These are phyloP conservation scores for Trametes meyenii DNA, from an alignment of 768 basidiomycete species.

Conservation along the genomic window DNA sequence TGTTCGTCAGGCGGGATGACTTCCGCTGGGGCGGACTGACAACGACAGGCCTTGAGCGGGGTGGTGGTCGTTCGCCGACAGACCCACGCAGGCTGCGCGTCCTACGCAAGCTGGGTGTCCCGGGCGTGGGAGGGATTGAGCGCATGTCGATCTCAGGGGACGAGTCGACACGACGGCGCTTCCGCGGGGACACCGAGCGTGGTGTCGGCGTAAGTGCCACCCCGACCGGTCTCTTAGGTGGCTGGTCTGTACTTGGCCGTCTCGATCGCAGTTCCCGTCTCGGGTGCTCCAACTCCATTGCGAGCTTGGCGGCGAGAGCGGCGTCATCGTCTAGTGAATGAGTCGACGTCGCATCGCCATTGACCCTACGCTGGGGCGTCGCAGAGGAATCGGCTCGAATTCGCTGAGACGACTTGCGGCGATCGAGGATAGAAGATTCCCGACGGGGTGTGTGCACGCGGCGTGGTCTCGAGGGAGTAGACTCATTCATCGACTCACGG, in stretches of 20 bases:
- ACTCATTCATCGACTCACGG: slow-evolving; percentile 13
- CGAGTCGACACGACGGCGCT: slow-evolving; percentile 37
- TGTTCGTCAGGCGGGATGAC: slow-evolving; percentile 8
- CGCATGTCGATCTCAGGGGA: slow-evolving; percentile 27
- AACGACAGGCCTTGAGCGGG: neutral
- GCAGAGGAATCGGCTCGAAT: slow-evolving; percentile 5
- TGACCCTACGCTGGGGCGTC: neutral
- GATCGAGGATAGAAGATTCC: neutral
- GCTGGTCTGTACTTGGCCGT: slow-evolving; percentile 32
- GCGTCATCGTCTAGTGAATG: slow-evolving; percentile 25
- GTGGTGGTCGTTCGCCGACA: slow-evolving; percentile 4
- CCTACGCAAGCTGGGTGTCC: slow-evolving; percentile 14
- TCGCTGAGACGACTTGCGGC: slow-evolving; percentile 1
- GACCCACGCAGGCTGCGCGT: slow-evolving; percentile 11
- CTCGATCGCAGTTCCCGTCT: slow-evolving; percentile 34
- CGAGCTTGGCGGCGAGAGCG: slow-evolving; percentile 34
- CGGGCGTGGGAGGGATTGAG: slow-evolving; percentile 2
- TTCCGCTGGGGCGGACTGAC: slow-evolving; percentile 10
- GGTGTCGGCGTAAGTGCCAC: slow-evolving; percentile 5
- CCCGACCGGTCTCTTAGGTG: slow-evolving; percentile 10
- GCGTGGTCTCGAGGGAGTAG: slow-evolving; percentile 12
- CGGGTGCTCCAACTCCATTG: slow-evolving; percentile 32
- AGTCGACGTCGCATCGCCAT: neutral
- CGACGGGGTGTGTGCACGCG: slow-evolving; percentile 13
- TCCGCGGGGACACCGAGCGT: slow-evolving; percentile 28